phyloP scores from a whole-genome alignment of 768 basidiomycete genomes.

The Mycena filopes region DNA sequence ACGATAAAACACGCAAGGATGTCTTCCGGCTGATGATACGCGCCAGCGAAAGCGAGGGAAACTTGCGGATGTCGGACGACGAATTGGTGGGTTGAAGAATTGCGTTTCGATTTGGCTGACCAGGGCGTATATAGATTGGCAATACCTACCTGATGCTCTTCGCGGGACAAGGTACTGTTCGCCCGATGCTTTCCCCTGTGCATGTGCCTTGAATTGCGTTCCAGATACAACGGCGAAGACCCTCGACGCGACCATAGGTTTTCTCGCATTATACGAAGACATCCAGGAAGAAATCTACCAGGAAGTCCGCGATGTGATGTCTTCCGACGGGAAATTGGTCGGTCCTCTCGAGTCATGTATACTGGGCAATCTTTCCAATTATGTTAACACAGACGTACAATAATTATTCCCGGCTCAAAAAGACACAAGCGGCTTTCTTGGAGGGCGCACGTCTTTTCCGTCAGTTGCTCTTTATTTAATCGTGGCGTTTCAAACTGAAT shows the following conservation, averaged over 20 bases:
- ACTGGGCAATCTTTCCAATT: background rate
- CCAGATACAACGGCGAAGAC: slow-evolving; percentile 48
- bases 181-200: too few relatives aligned
- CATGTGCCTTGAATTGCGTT: too few relatives aligned
- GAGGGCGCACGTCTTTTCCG: slow-evolving; percentile 8
- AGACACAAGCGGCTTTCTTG: background rate
- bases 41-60: slow-evolving; percentile 12
- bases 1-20: background rate
- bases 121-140: slow-evolving; percentile 36
- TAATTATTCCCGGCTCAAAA: background rate
- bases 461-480: too few relatives aligned
- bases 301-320: background rate
- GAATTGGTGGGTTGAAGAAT: slow-evolving; percentile 30
- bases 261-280: slow-evolving; percentile 43
- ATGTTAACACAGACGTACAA: background rate
- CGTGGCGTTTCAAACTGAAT: background rate
- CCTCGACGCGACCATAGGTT: slow-evolving; percentile 45
- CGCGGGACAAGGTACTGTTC: slow-evolving; percentile 41
- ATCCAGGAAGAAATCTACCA: background rate
- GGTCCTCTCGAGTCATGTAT: too few relatives aligned
- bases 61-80: slow-evolving; percentile 22
- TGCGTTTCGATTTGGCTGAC: background rate
- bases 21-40: slow-evolving; percentile 13
- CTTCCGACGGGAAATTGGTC: slow-evolving; percentile 1
- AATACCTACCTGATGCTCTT: slow-evolving; percentile 47